A percentile compares a stretch with the other conserved stretches of the same genome.
phyloP scores from a whole-genome alignment of 306 rosid species.

The Crotalaria pallida region DNA sequence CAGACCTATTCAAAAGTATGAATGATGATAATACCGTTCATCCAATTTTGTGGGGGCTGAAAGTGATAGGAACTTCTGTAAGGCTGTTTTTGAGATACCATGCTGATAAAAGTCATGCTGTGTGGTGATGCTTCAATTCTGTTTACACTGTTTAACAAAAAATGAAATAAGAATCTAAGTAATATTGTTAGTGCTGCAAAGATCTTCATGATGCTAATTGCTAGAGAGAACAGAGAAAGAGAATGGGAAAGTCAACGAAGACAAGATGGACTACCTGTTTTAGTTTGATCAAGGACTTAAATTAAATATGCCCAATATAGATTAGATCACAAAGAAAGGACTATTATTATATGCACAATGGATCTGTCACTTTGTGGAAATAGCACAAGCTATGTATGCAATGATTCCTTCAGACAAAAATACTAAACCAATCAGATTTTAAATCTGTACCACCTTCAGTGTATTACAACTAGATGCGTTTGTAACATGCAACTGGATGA shows the following conservation, averaged over 20 bases:
- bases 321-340: not conserved
- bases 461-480: not conserved
- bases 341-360: not conserved
- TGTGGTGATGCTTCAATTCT: not conserved
- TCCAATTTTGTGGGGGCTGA: slow-evolving; percentile 39
- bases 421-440: slow-evolving; percentile 14
- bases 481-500: not conserved
- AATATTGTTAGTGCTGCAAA: not conserved
- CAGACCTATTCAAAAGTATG: not conserved
- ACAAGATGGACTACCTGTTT: not conserved
- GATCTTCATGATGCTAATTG: slow-evolving; percentile 8
- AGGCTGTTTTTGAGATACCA: slow-evolving; percentile 20
- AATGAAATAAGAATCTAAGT: not conserved
- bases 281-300: not conserved
- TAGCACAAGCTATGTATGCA: not conserved
- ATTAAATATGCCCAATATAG: not conserved
- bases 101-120: not conserved
- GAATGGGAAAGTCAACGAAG: not conserved
- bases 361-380: not conserved
- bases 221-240: not conserved
- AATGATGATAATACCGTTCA: slow-evolving; percentile 32
- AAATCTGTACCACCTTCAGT: not conserved
- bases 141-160: not conserved
- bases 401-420: not conserved
- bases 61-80: slow-evolving; percentile 33